phyloP scores from a whole-genome alignment of 495 filamentous ascomycete genomes.

The Penicillium cataractarum region DNA sequence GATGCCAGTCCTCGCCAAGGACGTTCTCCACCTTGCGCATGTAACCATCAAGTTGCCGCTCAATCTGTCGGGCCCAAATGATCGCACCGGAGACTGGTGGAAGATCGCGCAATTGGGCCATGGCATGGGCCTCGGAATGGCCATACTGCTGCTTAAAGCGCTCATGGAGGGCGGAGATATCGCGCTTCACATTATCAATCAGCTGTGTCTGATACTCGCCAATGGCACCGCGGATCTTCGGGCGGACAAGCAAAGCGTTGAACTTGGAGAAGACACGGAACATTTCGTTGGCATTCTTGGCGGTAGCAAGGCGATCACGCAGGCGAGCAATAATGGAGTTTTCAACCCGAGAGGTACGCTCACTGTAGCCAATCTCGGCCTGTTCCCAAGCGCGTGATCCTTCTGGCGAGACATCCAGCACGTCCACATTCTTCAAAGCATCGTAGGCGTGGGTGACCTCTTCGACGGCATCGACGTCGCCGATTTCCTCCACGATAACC shows the following conservation, averaged over 20 bases:
- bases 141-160: constrained; percentile 99
- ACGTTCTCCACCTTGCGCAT: constrained; percentile 98
- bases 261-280: constrained; percentile 99
- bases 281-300: constrained; percentile 98
- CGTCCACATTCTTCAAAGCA: constrained; percentile 89
- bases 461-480: constrained; percentile 96
- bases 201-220: constrained; percentile 96
- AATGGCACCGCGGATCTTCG: constrained; percentile 97
- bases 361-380: constrained; percentile 93
- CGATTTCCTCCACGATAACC: constrained; percentile 86
- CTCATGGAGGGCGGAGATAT: constrained; percentile 90
- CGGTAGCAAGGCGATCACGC: constrained; percentile 89
- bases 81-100: constrained; percentile 96
- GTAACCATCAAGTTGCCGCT: constrained; percentile 89
- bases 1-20: constrained; percentile 86
- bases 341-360: constrained; percentile 92
- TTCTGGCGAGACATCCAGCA: constrained; percentile 86
- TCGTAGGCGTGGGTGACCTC: constrained; percentile 94
- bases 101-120: constrained; percentile 94
- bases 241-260: constrained; percentile 95
- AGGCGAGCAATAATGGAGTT: constrained; percentile 98
- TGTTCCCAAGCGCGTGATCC: constrained; percentile 89
- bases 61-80: constrained; percentile 96
- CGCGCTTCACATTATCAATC: constrained; percentile 94
- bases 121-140: constrained; percentile 93